Evolutionary conservation across 352 stramenopile species (phyloP).

Genomic region (Phytophthora pinifolia): DNA sequence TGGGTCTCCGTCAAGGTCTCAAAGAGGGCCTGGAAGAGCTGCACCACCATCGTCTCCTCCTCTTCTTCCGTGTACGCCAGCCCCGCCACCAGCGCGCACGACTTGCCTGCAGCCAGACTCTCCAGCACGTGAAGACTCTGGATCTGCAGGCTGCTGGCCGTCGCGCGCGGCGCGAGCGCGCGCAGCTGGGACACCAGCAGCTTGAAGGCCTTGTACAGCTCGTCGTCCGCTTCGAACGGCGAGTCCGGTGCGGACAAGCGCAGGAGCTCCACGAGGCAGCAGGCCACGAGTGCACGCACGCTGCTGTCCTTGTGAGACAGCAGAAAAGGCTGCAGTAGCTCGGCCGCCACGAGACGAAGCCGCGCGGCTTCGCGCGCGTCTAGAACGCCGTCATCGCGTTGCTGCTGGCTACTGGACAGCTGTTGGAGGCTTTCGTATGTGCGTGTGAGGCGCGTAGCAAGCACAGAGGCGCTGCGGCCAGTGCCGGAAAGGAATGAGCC

Average conservation of each 20-base stretch:
- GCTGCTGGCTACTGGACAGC: conserved; percentile 41
- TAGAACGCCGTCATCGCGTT: conserved; percentile 34
- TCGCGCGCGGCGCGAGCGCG: conserved; percentile 34
- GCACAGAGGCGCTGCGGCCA: conserved; percentile 25
- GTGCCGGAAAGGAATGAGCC: conserved; percentile 19
- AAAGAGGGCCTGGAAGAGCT: conserved; percentile 72
- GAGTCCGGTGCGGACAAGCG: conserved; percentile 64
- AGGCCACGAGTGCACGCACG: conserved; percentile 62
- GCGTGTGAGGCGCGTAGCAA: conserved; percentile 56
- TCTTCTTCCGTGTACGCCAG: conserved; percentile 52
- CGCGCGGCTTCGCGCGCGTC: conserved; percentile 27
- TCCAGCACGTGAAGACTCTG: conserved; percentile 68
- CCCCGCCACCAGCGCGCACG: conserved; percentile 52
- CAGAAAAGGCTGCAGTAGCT: conserved; percentile 58
- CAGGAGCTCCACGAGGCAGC: conserved; percentile 73
- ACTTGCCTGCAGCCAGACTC: conserved; percentile 60
- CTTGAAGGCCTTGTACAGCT: conserved; percentile 67
- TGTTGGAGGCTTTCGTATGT: conserved; percentile 51
- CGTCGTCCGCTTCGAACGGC: conserved; percentile 64
- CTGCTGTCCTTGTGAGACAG: conserved; percentile 49
- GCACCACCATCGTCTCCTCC: conserved; percentile 57
- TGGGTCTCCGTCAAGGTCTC: conserved; percentile 62
- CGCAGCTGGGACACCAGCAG: conserved; percentile 65
- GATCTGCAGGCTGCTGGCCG: conserved; percentile 39
- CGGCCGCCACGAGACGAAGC: conserved; percentile 46